phyloP scores from a whole-genome alignment of 768 basidiomycete species.

The Myochromella boudieri region DNA sequence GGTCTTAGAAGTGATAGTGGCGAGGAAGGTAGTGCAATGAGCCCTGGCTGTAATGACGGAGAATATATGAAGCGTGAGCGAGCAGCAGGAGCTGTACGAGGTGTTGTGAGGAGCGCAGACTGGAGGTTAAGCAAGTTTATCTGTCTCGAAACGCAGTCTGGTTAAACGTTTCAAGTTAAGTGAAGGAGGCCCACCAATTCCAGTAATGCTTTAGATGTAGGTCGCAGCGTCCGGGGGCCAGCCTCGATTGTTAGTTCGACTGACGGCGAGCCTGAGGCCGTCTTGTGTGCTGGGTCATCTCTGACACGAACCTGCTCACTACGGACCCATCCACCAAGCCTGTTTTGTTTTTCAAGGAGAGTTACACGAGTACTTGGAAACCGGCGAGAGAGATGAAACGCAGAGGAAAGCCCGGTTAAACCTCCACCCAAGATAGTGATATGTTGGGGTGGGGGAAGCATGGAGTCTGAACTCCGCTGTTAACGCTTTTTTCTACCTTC shows the following conservation, averaged over 20 bases:
- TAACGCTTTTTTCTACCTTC: too few species aligned
- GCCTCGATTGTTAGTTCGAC: constrained; percentile 72
- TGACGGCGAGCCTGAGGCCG: too few species aligned
- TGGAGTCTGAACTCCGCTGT: too few species aligned
- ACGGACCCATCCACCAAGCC: constrained; percentile 86
- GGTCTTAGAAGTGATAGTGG: constrained; percentile 35
- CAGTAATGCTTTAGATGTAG: constrained; percentile 69
- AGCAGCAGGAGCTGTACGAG: constrained; percentile 69
- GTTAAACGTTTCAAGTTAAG: too few species aligned
- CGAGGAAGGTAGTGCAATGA: constrained; percentile 51
- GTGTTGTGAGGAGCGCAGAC: constrained; percentile 62
- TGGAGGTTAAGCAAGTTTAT: constrained; percentile 71
- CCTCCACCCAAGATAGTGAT: constrained; percentile 81
- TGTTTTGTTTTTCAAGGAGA: constrained; percentile 62
- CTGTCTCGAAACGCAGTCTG: constrained; percentile 50
- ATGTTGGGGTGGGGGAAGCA: constrained; percentile 23
- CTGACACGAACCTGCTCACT: constrained; percentile 43
- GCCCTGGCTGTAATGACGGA: constrained; percentile 37
- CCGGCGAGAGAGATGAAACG: constrained; percentile 71
- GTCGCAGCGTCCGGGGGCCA: constrained; percentile 85
- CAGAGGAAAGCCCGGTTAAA: constrained; percentile 77
- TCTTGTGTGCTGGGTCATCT: constrained; percentile 8
- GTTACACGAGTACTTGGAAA: constrained; percentile 62
- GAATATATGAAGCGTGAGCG: constrained; percentile 72
- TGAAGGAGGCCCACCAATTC: constrained; percentile 76